Evolutionary conservation across 345 rosid genomes (phyloP).

Genomic region (Bruguiera sexangula): DNA sequence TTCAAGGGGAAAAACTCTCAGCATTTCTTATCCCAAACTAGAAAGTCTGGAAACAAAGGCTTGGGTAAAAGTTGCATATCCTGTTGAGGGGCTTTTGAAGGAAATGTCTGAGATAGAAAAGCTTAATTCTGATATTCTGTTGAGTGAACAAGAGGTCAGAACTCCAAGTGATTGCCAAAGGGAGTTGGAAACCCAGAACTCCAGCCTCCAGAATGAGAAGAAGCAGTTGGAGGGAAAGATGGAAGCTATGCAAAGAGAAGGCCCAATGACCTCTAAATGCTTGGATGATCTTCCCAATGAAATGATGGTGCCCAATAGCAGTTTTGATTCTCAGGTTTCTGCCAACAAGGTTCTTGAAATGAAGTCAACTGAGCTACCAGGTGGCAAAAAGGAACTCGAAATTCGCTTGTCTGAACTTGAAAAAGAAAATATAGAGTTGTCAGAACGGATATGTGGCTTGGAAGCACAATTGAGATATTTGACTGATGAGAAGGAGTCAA

Average conservation of each 20-base stretch:
- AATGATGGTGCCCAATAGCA: constrained; percentile 21
- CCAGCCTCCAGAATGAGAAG: constrained; percentile 35
- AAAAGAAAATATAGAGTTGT: constrained; percentile 52
- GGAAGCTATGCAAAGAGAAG: constrained; percentile 30
- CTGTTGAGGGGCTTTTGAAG: constrained; percentile 25
- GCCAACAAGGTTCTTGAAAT: constrained; percentile 27
- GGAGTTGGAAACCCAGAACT: constrained; percentile 37
- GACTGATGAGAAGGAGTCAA: constrained; percentile 50
- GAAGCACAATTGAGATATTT: constrained; percentile 66
- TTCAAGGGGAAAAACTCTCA: constrained; percentile 11
- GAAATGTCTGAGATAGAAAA: constrained; percentile 28
- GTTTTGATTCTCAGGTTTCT: constrained; percentile 31
- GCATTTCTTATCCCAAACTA: constrained; percentile 13
- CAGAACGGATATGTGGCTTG: constrained; percentile 53
- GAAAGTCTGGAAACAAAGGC: constrained; percentile 14
- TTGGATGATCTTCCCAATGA: constrained; percentile 36
- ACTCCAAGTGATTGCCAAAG: constrained; percentile 29
- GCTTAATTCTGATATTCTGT: constrained; percentile 35
- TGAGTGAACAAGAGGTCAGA: constrained; percentile 40
- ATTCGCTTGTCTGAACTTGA: constrained; percentile 53
- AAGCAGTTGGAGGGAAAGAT: constrained; percentile 28
- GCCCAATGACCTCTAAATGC: constrained; percentile 24
- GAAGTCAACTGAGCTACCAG: constrained; percentile 44
- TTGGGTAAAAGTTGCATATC: constrained; percentile 24
- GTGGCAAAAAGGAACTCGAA: constrained; percentile 44